Evolutionary conservation across 1,284 basidiomycete genomes (phyloP).

Genomic region (Pseudozyma sp.): DNA sequence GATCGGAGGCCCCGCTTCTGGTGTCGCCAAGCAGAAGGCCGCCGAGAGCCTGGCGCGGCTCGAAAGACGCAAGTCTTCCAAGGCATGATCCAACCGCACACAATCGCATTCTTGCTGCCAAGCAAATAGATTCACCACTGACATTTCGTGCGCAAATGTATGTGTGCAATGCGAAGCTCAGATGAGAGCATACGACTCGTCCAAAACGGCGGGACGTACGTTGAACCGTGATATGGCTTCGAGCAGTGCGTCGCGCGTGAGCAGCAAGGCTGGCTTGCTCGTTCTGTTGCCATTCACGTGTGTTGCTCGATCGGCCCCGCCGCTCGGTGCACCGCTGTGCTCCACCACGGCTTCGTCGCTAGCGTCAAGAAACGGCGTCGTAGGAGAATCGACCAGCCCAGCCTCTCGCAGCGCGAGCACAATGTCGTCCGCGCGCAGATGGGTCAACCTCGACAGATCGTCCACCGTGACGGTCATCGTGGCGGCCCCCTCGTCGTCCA

Average conservation of each 20-base stretch:
- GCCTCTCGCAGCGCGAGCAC: slow-evolving; percentile 88
- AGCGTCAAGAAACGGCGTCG: slow-evolving; percentile 8
- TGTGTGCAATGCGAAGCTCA: slow-evolving; percentile 1
- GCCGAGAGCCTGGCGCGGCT: slow-evolving; percentile 39
- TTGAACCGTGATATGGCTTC: slow-evolving; percentile 36
- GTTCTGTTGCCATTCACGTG: neutral
- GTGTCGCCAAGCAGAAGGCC: slow-evolving; percentile 31
- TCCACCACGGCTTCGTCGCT: slow-evolving; percentile 9
- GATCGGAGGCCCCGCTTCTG: slow-evolving; percentile 22
- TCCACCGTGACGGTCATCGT: slow-evolving; percentile 59
- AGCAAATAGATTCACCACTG: neutral
- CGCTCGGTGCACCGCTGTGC: neutral
- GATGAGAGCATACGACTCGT: slow-evolving; percentile 48
- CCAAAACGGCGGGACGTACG: slow-evolving; percentile 54
- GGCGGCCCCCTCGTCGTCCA: slow-evolving; percentile 7
- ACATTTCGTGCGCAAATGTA: no score
- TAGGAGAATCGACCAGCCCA: slow-evolving; percentile 76
- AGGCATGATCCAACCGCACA: neutral
- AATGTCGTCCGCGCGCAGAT: slow-evolving; percentile 84
- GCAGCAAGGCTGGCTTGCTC: slow-evolving; percentile 25
- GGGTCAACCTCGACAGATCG: slow-evolving; percentile 80
- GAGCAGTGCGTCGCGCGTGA: slow-evolving; percentile 41
- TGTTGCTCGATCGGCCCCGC: neutral
- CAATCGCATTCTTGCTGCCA: neutral
- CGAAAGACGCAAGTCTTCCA: slow-evolving; percentile 30